Evolutionary conservation across 2,329 filamentous ascomycete species (phyloP).

Genomic region (Intubia oerlemansii): DNA sequence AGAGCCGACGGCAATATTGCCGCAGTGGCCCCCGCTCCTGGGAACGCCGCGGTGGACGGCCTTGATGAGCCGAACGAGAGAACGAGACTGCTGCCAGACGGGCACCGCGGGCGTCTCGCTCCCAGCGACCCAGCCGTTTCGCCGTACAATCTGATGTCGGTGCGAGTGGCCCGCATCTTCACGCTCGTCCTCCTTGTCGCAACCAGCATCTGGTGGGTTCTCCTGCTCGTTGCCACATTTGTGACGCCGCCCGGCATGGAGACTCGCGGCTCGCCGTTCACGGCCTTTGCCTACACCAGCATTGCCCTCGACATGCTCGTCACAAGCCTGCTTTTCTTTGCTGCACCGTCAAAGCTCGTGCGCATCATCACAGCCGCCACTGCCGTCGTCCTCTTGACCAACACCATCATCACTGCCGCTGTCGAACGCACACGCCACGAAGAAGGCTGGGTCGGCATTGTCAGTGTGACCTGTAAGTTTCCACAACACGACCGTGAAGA

Average conservation of each 20-base stretch:
- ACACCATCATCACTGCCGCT: slow-evolving; percentile 60
- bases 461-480: slow-evolving; percentile 45
- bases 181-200: slow-evolving; percentile 56
- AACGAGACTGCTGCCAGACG: slow-evolving; percentile 47
- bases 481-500: no score
- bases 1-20: no score
- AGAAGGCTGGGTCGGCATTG: slow-evolving; percentile 82
- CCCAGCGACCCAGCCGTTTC: slow-evolving; percentile 72
- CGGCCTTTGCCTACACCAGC: slow-evolving; percentile 65
- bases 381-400: slow-evolving; percentile 43
- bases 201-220: slow-evolving; percentile 79
- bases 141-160: slow-evolving; percentile 86
- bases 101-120: slow-evolving; percentile 35
- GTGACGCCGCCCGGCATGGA: slow-evolving; percentile 75
- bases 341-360: slow-evolving; percentile 59
- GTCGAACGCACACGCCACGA: slow-evolving; percentile 58
- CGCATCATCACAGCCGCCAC: slow-evolving; percentile 51
- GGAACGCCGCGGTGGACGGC: no score
- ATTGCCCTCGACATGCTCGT: slow-evolving; percentile 57
- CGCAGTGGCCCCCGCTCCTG: no score
- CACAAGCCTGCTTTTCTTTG: slow-evolving; percentile 68
- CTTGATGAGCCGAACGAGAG: slow-evolving; percentile 24
- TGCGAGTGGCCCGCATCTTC: slow-evolving; percentile 58
- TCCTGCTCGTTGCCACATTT: slow-evolving; percentile 77
- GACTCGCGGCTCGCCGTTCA: slow-evolving; percentile 79